Conservation (phyloP, 202 grass and related monocot genomes). For the Dendrocalamus latiflorus region DNA sequence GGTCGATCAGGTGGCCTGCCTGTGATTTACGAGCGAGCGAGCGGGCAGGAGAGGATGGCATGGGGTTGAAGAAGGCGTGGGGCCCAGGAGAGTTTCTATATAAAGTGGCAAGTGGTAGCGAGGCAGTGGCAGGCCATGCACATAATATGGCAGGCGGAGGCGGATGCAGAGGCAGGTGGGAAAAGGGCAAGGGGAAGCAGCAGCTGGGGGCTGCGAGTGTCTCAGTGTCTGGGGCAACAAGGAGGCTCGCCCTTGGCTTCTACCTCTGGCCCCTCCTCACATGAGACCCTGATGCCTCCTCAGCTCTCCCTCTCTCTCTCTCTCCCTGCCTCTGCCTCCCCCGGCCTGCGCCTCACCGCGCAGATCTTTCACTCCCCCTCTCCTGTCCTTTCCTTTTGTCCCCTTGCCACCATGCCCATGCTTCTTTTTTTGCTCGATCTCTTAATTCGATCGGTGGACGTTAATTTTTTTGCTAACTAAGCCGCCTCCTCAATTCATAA, state of each 20-base stretch:
- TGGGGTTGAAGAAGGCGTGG: conserved; percentile 17
- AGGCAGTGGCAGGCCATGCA: background rate
- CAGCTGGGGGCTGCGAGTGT: background rate
- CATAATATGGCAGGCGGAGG: background rate
- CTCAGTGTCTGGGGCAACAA: conserved; percentile 6
- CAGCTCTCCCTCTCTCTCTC: background rate
- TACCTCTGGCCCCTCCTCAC: conserved; percentile 16
- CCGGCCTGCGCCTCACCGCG: background rate
- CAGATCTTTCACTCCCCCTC: conserved; percentile 29
- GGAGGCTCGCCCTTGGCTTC: background rate
- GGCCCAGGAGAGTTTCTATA: background rate
- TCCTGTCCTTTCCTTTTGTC: conserved; percentile 18
- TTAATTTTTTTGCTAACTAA: background rate
- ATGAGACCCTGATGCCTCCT: conserved; percentile 15
- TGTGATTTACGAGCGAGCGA: background rate
- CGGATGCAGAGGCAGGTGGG: background rate
- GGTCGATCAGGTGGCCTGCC: background rate
- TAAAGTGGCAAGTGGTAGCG: conserved; percentile 10
- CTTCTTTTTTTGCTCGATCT: background rate
- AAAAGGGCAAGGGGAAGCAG: conserved; percentile 5
- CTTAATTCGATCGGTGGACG: background rate
- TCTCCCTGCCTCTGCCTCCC: no score
- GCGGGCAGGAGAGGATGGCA: background rate
- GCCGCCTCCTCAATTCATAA: background rate
- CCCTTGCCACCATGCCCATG: background rate